Conservation (phyloP, 2,329 filamentous ascomycete genomes). For the Exophiala bonariae region DNA sequence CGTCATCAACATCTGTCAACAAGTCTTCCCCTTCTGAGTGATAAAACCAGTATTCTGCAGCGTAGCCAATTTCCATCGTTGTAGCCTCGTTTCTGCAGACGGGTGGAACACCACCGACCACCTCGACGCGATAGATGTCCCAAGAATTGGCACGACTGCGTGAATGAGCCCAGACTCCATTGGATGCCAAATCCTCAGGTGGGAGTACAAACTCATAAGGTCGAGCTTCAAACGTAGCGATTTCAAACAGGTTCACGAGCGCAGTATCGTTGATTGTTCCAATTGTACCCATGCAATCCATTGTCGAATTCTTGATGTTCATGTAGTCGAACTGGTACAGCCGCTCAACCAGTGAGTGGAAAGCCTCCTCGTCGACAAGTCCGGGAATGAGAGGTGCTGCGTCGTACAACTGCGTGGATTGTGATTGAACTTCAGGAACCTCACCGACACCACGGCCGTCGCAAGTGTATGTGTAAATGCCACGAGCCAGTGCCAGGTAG, state of each 20-base stretch:
- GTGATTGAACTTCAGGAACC: slow-evolving; percentile 41
- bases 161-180: slow-evolving; percentile 12
- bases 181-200: slow-evolving; percentile 13
- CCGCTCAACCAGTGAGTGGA: slow-evolving; percentile 32
- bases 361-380: slow-evolving; percentile 33
- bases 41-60: slow-evolving; percentile 46
- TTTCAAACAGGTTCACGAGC: slow-evolving; percentile 29
- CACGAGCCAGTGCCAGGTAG: slow-evolving; percentile 47
- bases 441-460: slow-evolving; percentile 19
- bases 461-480: slow-evolving; percentile 55
- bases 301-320: slow-evolving; percentile 20
- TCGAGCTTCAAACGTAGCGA: slow-evolving; percentile 18
- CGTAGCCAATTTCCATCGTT: slow-evolving; percentile 38
- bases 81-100: slow-evolving; percentile 33
- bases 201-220: slow-evolving; percentile 19
- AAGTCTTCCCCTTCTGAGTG: slow-evolving; percentile 20
- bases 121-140: slow-evolving; percentile 44
- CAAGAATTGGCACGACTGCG: slow-evolving; percentile 26
- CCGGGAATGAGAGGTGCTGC: slow-evolving; percentile 32
- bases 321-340: slow-evolving; percentile 29
- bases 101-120: slow-evolving; percentile 37
- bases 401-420: slow-evolving; percentile 48
- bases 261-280: slow-evolving; percentile 21
- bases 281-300: slow-evolving; percentile 26
- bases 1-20: slow-evolving; percentile 10